Evolutionary conservation across 2,329 filamentous ascomycete genomes (phyloP).

Genomic region (Ceratocystis colombiana): DNA sequence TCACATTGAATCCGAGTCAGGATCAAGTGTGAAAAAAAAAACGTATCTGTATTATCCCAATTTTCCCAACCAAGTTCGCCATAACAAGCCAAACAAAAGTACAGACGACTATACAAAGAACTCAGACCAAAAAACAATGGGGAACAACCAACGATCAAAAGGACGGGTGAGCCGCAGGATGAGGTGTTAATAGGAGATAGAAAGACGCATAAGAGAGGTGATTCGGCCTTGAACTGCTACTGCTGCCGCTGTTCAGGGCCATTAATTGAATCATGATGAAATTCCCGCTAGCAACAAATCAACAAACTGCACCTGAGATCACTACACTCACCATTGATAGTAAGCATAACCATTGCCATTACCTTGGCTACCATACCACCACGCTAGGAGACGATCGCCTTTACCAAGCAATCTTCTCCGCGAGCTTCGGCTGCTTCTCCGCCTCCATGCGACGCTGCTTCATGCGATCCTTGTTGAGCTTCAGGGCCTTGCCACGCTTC

Average conservation of each 20-base stretch:
- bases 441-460: conserved; percentile 53
- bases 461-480: conserved; percentile 37
- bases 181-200: conserved; percentile 15
- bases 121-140: conserved; percentile 10
- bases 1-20: too few relatives aligned
- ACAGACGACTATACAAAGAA: conserved; percentile 21
- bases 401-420: conserved; percentile 39
- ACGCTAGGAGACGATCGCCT: background rate
- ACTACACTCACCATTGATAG: background rate
- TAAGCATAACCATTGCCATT: background rate
- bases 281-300: background rate
- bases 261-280: background rate
- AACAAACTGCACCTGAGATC: background rate
- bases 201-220: conserved; percentile 17
- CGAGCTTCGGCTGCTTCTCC: conserved; percentile 36
- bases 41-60: conserved; percentile 9
- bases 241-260: background rate
- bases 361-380: background rate
- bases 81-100: conserved; percentile 20
- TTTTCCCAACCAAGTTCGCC: conserved; percentile 25
- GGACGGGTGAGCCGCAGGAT: background rate
- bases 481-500: conserved; percentile 42
- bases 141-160: conserved; percentile 3
- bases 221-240: background rate
- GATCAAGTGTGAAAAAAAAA: background rate